A percentile compares a stretch with the other conserved stretches of the same genome.
These are phyloP conservation scores for Seiridium cupressi DNA, from an alignment of 2,329 filamentous ascomycete species.

Conservation along the genomic window DNA sequence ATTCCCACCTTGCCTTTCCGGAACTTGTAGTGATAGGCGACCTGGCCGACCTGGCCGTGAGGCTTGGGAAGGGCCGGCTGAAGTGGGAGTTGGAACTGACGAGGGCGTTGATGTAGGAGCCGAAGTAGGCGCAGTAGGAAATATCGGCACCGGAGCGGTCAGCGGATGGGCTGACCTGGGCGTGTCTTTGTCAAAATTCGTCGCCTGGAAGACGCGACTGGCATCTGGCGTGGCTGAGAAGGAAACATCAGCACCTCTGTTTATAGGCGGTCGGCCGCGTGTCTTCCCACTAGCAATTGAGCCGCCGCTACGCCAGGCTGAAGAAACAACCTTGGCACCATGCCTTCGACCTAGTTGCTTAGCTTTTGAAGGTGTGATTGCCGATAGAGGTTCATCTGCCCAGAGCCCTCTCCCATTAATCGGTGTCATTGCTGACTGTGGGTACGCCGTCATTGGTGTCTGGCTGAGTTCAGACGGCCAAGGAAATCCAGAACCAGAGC, in stretches of 20 bases:
- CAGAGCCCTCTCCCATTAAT: constrained; percentile 51
- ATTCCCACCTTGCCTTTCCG: constrained; percentile 56
- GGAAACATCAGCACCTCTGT: constrained; percentile 59
- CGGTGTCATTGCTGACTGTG: constrained; percentile 76
- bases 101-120: neutral
- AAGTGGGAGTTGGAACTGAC: constrained; percentile 7
- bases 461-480: constrained; percentile 54
- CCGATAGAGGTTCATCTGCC: constrained; percentile 71
- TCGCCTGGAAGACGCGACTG: constrained; percentile 47
- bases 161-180: constrained; percentile 22
- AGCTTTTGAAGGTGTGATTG: constrained; percentile 64
- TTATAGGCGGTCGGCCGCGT: constrained; percentile 76
- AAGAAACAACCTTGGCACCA: constrained; percentile 82
- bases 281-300: constrained; percentile 66
- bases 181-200: constrained; percentile 18
- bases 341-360: constrained; percentile 60
- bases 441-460: constrained; percentile 67
- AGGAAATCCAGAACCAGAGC: constrained; percentile 31
- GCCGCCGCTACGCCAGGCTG: constrained; percentile 76
- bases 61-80: constrained; percentile 11
- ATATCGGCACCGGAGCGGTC: constrained; percentile 19
- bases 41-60: constrained; percentile 38
- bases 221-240: constrained; percentile 67
- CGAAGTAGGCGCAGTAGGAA: constrained; percentile 15
- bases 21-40: constrained; percentile 61